Evolutionary conservation across 2,329 filamentous ascomycete genomes (phyloP).

Genomic region (Aspergillus fructus): DNA sequence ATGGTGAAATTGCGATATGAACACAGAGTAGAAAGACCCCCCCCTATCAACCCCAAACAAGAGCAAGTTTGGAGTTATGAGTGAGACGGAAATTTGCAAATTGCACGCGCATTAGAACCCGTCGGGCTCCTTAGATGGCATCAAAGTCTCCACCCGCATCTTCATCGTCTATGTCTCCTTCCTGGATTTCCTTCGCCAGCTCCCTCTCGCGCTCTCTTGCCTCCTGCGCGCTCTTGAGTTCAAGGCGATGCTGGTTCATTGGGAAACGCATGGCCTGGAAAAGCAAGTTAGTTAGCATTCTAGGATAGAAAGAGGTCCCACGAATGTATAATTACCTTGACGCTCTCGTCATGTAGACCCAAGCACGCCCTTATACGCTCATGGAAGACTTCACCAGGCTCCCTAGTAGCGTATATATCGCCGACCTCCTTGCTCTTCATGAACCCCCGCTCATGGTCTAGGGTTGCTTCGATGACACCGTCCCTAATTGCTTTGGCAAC

Average conservation of each 20-base stretch:
- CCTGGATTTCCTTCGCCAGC: constrained; percentile 97
- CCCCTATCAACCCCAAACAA: constrained; percentile 15
- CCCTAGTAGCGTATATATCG: constrained; percentile 92
- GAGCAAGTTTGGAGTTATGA: constrained; percentile 8
- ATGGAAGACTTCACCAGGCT: constrained; percentile 96
- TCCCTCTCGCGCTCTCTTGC: constrained; percentile 95
- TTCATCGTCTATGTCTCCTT: constrained; percentile 94
- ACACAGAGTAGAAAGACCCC: constrained; percentile 26
- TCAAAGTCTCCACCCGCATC: constrained; percentile 96
- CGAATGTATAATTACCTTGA: constrained; percentile 69
- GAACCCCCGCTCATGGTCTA: constrained; percentile 91
- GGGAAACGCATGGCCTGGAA: constrained; percentile 92
- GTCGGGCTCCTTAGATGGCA: constrained; percentile 66
- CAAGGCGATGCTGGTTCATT: constrained; percentile 97
- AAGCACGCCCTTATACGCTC: constrained; percentile 92
- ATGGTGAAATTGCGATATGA: constrained; percentile 27
- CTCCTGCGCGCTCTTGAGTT: constrained; percentile 97
- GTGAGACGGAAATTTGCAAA: constrained; percentile 12
- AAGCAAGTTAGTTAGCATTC: not conserved
- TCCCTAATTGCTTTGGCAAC: constrained; percentile 98
- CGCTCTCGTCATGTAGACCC: constrained; percentile 91
- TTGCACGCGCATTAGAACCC: constrained; percentile 20
- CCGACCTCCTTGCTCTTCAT: constrained; percentile 98
- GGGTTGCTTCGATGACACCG: constrained; percentile 90
- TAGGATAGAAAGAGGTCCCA: constrained; percentile 4